Evolutionary conservation across 148 eudicot genomes (phyloP), one percentile per base, ranked within the genome.

Genomic region (Simmondsia chinensis): DNA sequence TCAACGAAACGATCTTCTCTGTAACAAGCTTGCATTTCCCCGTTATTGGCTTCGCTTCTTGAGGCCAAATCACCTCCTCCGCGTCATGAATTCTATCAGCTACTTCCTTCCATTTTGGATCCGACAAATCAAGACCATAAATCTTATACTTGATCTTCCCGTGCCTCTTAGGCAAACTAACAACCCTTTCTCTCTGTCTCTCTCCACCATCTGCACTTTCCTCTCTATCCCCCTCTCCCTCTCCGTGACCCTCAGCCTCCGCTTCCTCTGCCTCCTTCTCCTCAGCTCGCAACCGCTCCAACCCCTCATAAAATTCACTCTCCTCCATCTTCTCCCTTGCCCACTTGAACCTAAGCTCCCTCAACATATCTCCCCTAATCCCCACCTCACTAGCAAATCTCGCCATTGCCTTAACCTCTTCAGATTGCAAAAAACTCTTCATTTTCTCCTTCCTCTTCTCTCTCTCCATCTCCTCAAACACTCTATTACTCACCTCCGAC

Each of bases 331-430:
- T 23, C 59, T 93, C 87, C 1, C 83, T 65, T 3, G 99, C 99
- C 99, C 99, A 93, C 39, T 93, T 93, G 52, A 82, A 86, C 61
- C 94, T 54, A 20, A 86, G 59, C 66, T 93, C 99, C 27, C 93
- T 71, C 33, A 93, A 50, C 99, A 93, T 63, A 25, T 93, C 99
- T 24, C 99, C 99, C 1, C 89, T 72, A 41, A 93, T 72, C 12
- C 99, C 99, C 16, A 77, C 61, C 56, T 93, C 91, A 42, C 91
- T 78, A 7, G 99, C 96, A 46, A 93, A 93, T 42, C 94, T 71
- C 20, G 66, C 56, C 79, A 82, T 61, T 24, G 59, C 64, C 63
- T 83, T 93, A 9, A 93, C 99, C 37, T 82, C 71, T 18, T 86
- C 94, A 17, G 69, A 64, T 33, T 86, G 96, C 30, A 82, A 44